phyloP scores from a whole-genome alignment of 2,329 filamentous ascomycete species.

The Fusarium anthophilum region DNA sequence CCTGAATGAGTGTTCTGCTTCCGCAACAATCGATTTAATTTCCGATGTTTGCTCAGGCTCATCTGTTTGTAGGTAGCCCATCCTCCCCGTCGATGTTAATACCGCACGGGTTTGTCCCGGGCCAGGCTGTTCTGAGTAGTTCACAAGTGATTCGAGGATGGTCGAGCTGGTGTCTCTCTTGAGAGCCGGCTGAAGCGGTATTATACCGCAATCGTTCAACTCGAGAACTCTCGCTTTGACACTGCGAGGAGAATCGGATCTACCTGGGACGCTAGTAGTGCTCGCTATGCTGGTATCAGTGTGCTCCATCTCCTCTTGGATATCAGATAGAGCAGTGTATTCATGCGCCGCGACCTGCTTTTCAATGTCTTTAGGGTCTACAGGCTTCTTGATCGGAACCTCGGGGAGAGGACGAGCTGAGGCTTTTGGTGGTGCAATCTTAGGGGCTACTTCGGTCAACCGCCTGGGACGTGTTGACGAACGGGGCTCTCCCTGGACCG shows the following conservation, averaged over 20 bases:
- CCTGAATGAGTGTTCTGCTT: slow-evolving; percentile 13
- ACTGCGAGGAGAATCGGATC: slow-evolving; percentile 7
- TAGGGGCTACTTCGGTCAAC: neutral
- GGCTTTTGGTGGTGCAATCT: neutral
- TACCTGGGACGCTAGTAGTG: slow-evolving; percentile 8
- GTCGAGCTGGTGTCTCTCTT: neutral
- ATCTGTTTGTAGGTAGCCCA: neutral
- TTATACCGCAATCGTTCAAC: neutral
- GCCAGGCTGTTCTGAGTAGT: neutral
- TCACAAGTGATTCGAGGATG: neutral
- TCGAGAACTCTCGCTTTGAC: neutral
- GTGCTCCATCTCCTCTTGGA: slow-evolving; percentile 35
- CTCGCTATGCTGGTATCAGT: slow-evolving; percentile 13
- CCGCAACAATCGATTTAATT: neutral
- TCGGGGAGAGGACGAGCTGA: slow-evolving; percentile 34
- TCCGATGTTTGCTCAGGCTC: neutral
- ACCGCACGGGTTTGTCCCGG: neutral
- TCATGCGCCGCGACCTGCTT: slow-evolving; percentile 6
- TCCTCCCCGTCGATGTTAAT: neutral
- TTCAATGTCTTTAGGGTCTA: slow-evolving; percentile 4
- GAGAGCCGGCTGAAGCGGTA: neutral
- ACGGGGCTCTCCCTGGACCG: neutral
- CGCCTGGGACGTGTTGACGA: neutral
- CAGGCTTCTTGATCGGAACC: slow-evolving; percentile 18
- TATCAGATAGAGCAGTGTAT: slow-evolving; percentile 31